These are phyloP conservation scores for Apostasia ramifera DNA, from an alignment of 106 monocot species.

Conservation along the genomic window DNA sequence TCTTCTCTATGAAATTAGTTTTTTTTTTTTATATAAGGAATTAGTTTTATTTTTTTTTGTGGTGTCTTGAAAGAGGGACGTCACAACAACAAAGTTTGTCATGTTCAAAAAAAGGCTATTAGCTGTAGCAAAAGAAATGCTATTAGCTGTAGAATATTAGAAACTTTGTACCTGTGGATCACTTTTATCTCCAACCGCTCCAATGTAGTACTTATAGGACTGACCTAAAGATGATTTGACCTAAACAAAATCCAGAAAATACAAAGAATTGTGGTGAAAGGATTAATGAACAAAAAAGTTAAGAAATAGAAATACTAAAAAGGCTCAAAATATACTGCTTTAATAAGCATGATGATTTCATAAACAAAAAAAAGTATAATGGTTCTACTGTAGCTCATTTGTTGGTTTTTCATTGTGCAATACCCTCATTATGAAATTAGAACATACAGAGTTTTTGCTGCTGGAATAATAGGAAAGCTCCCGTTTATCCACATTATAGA, in stretches of 20 bases:
- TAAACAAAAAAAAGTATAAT: too few species aligned
- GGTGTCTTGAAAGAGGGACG: too few species aligned
- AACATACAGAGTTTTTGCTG: conserved; percentile 52
- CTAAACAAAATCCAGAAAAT: conserved; percentile 25
- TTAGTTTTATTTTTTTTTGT: too few species aligned
- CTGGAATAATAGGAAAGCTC: conserved; percentile 50
- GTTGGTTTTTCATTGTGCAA: too few species aligned
- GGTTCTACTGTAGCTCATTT: too few species aligned
- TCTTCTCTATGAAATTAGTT: too few species aligned
- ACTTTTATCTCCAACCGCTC: conserved; percentile 43
- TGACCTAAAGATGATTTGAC: conserved; percentile 52
- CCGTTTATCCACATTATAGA: conserved; percentile 42
- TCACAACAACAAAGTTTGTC: too few species aligned
- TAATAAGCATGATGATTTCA: not conserved
- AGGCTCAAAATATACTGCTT: not conserved
- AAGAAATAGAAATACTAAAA: not conserved
- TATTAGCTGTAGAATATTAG: not conserved
- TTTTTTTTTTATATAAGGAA: too few species aligned
- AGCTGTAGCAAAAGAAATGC: not conserved
- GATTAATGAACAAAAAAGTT: not conserved
- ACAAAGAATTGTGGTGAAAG: not conserved
- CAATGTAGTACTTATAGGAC: conserved; percentile 74
- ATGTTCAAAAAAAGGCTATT: not conserved
- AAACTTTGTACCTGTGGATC: conserved; percentile 65
- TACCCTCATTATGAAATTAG: not conserved